Evolutionary conservation across 2,329 filamentous ascomycete species (phyloP), one percentile per base, ranked within the genome.

Genomic region (Sporothrix humicola): DNA sequence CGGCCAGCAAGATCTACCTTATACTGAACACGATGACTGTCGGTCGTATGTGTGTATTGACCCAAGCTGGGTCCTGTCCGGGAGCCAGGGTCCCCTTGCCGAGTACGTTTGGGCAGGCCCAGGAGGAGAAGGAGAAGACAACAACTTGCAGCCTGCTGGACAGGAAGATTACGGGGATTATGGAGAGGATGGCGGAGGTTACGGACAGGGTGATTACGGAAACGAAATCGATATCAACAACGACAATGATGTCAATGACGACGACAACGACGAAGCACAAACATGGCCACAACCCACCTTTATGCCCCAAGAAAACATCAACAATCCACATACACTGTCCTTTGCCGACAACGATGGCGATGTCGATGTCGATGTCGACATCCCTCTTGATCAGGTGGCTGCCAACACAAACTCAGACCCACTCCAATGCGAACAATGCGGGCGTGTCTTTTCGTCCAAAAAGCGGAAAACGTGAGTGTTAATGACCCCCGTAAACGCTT

Each of bases 121-220:
- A 20, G 17, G 13, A 54, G 31, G 31, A 37, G 31, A 54, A 23
- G 7, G 15, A 20, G 23, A 13, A 20, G 8, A 26, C 52, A 56
- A 9, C 52, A 56, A 26, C 20, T 56, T 52, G 13, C 48, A 71
- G 69, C 69, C 69, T 71, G 69, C 69, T 59, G 69, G 69, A 71
- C 69, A 71, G 69, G 69, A 37, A 37, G 31, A 7, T 1, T 37
- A 37, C 31, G 31, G 31, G 3, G 31, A 37, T 37, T 37, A 37
- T 37, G 31, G 31, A 37, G 31, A 37, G 31, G 7, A 6, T 37
- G 31, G 31, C 31, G 31, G 31, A 37, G 31, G 31, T 37, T 37
- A 37, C 31, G 31, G 3, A 37, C 31, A 37, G 31, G 31, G 31
- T 37, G 31, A 37, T 37, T 37, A 37, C 31, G 31, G 3, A 7